These are phyloP conservation scores for Akanthomyces muscarius DNA, from an alignment of 2,329 filamentous ascomycete species.

Conservation along the genomic window DNA sequence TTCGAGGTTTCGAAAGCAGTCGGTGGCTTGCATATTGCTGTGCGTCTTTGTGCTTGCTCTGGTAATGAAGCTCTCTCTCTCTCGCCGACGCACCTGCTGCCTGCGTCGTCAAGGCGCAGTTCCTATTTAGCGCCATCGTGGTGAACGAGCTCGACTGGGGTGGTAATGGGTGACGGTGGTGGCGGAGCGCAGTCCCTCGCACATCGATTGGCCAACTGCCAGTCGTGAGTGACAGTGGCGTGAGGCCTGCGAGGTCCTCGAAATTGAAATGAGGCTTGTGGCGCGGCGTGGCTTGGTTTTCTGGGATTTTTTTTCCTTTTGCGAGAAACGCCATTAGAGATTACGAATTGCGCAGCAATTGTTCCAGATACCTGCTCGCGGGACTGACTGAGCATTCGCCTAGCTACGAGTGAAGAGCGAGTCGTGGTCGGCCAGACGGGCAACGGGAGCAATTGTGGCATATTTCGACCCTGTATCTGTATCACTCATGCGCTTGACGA, in stretches of 20 bases:
- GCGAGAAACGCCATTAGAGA: background rate
- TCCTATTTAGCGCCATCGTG: constrained; percentile 1
- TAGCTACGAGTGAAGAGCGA: background rate
- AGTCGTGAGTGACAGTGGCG: too few relatives aligned
- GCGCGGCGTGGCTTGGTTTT: background rate
- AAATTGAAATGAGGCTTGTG: background rate
- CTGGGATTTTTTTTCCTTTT: too few relatives aligned
- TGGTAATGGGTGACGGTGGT: background rate
- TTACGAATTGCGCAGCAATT: background rate
- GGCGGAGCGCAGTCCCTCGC: background rate
- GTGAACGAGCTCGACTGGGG: too few relatives aligned
- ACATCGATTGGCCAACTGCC: background rate
- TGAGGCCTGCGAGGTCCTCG: background rate
- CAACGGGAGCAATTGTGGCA: too few relatives aligned
- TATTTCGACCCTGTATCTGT: too few relatives aligned
- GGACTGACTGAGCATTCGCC: too few relatives aligned
- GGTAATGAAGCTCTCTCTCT: too few relatives aligned
- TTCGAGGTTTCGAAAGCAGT: background rate
- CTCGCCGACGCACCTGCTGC: background rate
- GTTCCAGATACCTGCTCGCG: background rate
- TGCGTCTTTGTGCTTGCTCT: background rate
- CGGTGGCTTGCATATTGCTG: background rate
- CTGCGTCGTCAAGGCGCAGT: background rate
- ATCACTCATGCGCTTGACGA: background rate
- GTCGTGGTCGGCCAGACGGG: background rate